These are phyloP conservation scores for Metschnikowia koreensis DNA, from an alignment of 805 yeast species.

Conservation along the genomic window DNA sequence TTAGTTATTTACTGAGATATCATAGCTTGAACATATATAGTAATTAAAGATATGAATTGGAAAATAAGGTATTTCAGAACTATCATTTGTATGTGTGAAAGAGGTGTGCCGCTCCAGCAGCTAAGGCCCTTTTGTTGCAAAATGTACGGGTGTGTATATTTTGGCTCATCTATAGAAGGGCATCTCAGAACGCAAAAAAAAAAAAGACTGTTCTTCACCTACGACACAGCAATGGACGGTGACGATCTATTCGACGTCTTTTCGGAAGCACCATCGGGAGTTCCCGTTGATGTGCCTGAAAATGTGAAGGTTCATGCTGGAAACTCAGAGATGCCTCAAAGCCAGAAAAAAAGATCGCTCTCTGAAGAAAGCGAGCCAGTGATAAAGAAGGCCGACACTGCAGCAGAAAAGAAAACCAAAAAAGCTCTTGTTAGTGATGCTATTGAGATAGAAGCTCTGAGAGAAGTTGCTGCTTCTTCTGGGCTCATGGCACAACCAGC, in stretches of 20 bases:
- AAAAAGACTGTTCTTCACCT: not conserved
- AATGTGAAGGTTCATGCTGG: not conserved
- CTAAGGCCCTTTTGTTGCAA: not conserved
- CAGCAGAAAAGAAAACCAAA: slow-evolving; percentile 30
- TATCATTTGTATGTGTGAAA: too few relatives aligned
- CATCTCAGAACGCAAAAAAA: slow-evolving; percentile 1
- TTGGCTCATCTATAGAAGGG: not conserved
- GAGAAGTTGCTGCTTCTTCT: slow-evolving; percentile 81
- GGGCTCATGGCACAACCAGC: slow-evolving; percentile 51
- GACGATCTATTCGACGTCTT: slow-evolving; percentile 66
- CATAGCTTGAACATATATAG: too few relatives aligned
- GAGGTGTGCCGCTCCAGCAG: not conserved
- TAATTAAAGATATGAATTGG: too few relatives aligned
- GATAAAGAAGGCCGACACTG: slow-evolving; percentile 2
- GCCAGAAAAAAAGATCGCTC: slow-evolving; percentile 3
- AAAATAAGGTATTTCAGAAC: too few relatives aligned
- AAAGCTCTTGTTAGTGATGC: slow-evolving; percentile 82
- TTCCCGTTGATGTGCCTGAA: slow-evolving; percentile 20
- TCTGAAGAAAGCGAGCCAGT: not conserved
- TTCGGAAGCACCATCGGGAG: slow-evolving; percentile 49
- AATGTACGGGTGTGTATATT: slow-evolving; percentile 3
- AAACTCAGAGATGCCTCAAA: not conserved
- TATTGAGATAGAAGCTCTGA: slow-evolving; percentile 82
- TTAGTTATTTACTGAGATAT: too few relatives aligned
- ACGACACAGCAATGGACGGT: slow-evolving; percentile 28